Base-by-base conservation (phyloP, 306 rosid genomes). In the Lupinus albus region DNA sequence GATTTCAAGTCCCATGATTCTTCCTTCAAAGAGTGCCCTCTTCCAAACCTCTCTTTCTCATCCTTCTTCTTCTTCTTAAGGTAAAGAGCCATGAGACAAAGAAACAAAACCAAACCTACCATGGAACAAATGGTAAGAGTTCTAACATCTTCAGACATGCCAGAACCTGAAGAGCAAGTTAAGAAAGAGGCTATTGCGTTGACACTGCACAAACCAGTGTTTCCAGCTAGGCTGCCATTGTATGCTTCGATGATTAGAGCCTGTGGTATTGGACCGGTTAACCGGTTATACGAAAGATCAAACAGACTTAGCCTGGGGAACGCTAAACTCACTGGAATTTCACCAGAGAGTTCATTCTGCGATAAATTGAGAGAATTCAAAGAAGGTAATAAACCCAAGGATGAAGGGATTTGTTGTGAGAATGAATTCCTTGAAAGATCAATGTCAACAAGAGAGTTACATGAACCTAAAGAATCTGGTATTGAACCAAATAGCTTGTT, bases 1-100 rank as follows among this genome's bases (percentile, higher is more conserved):
- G 97, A 86, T 64, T 90, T 94, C 14, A 94, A 64, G 53, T 90
- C 91, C 99, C 99, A 94, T 0, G 92, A 83, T 78, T 90, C 92
- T 36, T 88, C 88, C 77, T 82, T 90, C 11, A 90, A 53, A 0
- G 99, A 88, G 47, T 86, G 85, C 32, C 71, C 76, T 25, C 84
- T 64, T 44, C 78, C 55, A 53, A 67, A 74, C 17, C 81, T 80
- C 9, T 78, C 83, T 15, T 28, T 46, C 8, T 20, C n/a, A 11
- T 15, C 30, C 41, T 11, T 33, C 66, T 71, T 84, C 76, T 61
- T 85, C 15, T 73, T 56, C 48, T 39, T 66, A 61, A 68, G 8
- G 79, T 74, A 83, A 36, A 77, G 64, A 2, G 72, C 72, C 25
- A 90, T 28, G 32, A 70, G 50, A 1, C 47, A 21, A 0, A 85